Evolutionary conservation across 1,139 yeast genomes (phyloP).

Genomic region (Tardiomyces depauwii): DNA sequence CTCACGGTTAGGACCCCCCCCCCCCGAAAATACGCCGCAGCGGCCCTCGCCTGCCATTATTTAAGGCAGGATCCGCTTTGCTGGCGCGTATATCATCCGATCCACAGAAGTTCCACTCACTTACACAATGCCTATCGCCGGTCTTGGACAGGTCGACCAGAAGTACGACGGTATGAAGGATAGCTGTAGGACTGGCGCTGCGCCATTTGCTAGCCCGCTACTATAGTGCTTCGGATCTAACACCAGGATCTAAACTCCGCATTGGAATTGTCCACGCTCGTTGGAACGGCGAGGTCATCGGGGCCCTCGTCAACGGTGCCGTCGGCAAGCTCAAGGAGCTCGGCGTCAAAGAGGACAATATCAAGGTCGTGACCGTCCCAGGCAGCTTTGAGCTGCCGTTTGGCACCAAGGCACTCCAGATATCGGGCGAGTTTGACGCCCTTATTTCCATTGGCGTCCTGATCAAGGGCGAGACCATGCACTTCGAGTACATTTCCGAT

Average conservation of each 20-base stretch:
- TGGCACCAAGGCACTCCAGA: slow-evolving; percentile 39
- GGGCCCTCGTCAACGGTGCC: slow-evolving; percentile 74
- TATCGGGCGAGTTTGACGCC: slow-evolving; percentile 50
- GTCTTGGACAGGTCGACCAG: slow-evolving; percentile 67
- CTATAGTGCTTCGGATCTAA: too few species aligned
- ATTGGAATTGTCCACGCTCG: slow-evolving; percentile 91
- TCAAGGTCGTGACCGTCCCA: slow-evolving; percentile 75
- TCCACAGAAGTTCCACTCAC: background rate
- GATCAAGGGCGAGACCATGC: slow-evolving; percentile 96
- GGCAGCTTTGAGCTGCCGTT: slow-evolving; percentile 91
- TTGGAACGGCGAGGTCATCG: slow-evolving; percentile 77
- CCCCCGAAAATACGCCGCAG: too few species aligned
- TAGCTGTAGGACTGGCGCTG: too few species aligned
- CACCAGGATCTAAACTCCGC: slow-evolving; percentile 42
- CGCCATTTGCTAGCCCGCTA: too few species aligned
- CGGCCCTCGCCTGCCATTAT: too few species aligned
- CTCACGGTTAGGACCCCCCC: too few species aligned
- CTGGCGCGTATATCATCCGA: background rate
- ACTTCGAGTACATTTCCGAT: slow-evolving; percentile 93
- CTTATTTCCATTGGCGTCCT: slow-evolving; percentile 89
- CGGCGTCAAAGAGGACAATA: slow-evolving; percentile 69
- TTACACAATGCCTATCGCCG: slow-evolving; percentile 39
- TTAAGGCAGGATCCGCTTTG: too few species aligned
- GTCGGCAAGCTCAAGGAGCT: slow-evolving; percentile 43
- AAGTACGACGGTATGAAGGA: slow-evolving; percentile 41